Base-by-base conservation (phyloP, 768 basidiomycete genomes). In the Boletus rubescentipes region DNA sequence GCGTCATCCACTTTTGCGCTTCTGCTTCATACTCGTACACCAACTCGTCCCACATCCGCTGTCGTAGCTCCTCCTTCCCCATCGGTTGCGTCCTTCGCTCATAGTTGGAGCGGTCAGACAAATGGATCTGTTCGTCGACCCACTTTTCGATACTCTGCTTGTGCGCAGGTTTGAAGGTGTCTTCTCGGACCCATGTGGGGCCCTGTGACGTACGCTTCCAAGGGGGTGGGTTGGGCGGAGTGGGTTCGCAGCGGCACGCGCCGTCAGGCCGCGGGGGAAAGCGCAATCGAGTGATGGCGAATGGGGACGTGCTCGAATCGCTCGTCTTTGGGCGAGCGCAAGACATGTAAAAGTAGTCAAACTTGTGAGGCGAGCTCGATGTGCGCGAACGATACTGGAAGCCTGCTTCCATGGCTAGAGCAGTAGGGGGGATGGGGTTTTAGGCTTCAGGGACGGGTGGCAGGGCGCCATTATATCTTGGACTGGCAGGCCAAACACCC, bases 91-190 rank as follows among this genome's bases (percentile, higher is more conserved):
- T 57, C 56, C 67, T 51, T 56, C 66, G 55, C 49, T 55, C 60
- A 35, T 62, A 56, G 61, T 66, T 63, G 58, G 69, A 60, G 51
- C 65, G 61, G 36, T 71, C 69, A 10, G 62, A 56, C 37, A 73
- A 61, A 54, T 79, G 71, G 44, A 76, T 65, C 67, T 83, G 84
- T 59, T 83, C 77, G 43, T 77, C 68, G 45, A 88, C 81, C 87
- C 89, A 89, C 49, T 79, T 77, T 49, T 85, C 81, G 31, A 82
- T 83, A 60, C 77, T 81, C 63, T 74, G 74, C 57, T 73, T 76
- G 55, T 75, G 72, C 52, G 73, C 73, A 51, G 74, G 71, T 41
- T 72, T 72, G 52, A 72, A 65, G 39, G 72, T 69, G 58, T 81
- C 79, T 66, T 84, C 79, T 46, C 76, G 73, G 8, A 79, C 79